phyloP scores from a whole-genome alignment of 371 early-diverging fungal species.

The Mortierella sp. region DNA sequence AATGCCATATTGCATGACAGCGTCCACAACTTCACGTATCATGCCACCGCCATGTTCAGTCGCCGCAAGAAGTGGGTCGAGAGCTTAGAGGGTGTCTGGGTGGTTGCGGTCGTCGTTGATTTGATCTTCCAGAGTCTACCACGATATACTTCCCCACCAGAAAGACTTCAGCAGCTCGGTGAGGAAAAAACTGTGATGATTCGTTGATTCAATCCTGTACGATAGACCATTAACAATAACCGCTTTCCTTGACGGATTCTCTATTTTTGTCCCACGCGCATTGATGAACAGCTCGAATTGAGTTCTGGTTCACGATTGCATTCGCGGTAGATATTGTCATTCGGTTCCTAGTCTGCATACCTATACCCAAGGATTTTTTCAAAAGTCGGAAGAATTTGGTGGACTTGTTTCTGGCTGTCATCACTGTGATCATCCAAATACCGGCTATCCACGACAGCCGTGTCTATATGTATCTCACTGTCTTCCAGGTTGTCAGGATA shows the following conservation, averaged over 20 bases:
- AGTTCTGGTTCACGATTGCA: constrained; percentile 63
- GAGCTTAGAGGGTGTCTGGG: constrained; percentile 62
- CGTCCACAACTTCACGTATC: constrained; percentile 31
- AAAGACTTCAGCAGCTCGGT: constrained; percentile 51
- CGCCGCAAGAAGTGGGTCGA: constrained; percentile 23
- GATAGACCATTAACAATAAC: too few species aligned
- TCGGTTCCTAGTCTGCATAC: constrained; percentile 58
- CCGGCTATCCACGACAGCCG: constrained; percentile 58
- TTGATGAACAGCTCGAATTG: constrained; percentile 19
- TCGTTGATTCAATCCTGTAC: too few species aligned
- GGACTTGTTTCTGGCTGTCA: constrained; percentile 64
- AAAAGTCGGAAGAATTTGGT: constrained; percentile 59
- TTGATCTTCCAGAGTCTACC: constrained; percentile 67
- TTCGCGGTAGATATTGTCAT: constrained; percentile 68
- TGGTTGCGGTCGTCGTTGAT: constrained; percentile 61
- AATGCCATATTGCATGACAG: constrained; percentile 30
- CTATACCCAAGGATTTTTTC: constrained; percentile 59
- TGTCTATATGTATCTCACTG: constrained; percentile 69
- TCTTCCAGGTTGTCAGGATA: constrained; percentile 70
- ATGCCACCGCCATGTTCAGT: constrained; percentile 7
- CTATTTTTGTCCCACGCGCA: neutral
- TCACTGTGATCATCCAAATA: constrained; percentile 66
- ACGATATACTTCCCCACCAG: constrained; percentile 55
- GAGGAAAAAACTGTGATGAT: neutral
- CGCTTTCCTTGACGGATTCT: too few species aligned